Evolutionary conservation across 2,329 filamentous ascomycete genomes (phyloP), one percentile per base, ranked within the genome.

Genomic region (Xylaria sp.): DNA sequence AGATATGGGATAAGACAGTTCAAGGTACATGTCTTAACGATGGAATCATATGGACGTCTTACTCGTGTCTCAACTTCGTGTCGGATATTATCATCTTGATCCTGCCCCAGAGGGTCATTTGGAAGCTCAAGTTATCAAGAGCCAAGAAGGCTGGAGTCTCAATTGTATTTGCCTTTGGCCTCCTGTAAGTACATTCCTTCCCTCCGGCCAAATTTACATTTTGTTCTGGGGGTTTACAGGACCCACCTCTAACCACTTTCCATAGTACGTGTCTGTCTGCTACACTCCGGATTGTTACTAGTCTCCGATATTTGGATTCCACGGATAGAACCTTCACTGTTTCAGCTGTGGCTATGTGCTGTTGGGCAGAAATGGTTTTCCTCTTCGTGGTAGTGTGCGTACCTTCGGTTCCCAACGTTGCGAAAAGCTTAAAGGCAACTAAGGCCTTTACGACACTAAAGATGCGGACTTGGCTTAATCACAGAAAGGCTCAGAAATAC

Each of bases 81-180:
- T 67, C 68, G 17, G 74, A 76, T 46, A 35, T 72, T 1, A 41
- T 65, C 29, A 75, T 75, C 33, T 48, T 76, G 13, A 29, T 72
- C 2, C 66, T 76, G 0, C 74, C 74, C 3, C 73, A 75, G 49
- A 55, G 60, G 38, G 60, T 70, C 3, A 74, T 76, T 29, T 75
- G 72, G 73, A 65, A 25, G n/a, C 46, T 56, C 8, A 40, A 57
- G 35, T 27, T 56, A 10, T 27, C 51, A 3, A 54, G 11, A 19
- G 13, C 27, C 6, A 61, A 56, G 53, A 57, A 57, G 31, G 52
- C 57, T 25, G 58, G 37, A 7, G 29, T 56, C 19, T 61, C 52
- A n/a, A 51, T 56, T 10, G 38, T 61, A 11, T 60, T 60, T n/a
- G 51, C 49, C 19, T 43, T 60, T 29, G 57, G 57, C 19, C 25